These are phyloP conservation scores for Chlamydomonas sphaeroides DNA, from an alignment of 139 green algal species.

Conservation along the genomic window DNA sequence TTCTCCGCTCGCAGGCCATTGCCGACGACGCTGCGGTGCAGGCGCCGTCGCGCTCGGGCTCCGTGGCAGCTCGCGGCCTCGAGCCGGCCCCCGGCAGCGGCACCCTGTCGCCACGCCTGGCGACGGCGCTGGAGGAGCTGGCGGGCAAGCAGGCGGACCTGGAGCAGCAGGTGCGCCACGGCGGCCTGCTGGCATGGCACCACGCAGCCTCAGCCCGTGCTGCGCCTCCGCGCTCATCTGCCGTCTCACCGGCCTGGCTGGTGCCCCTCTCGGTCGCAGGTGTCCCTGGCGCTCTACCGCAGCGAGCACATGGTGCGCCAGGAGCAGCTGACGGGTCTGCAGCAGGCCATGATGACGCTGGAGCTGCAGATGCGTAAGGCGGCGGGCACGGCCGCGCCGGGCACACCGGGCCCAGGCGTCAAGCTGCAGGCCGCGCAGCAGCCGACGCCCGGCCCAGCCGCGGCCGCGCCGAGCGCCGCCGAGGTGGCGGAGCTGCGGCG, in stretches of 20 bases:
- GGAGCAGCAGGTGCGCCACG: constrained; percentile 25
- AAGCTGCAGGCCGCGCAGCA: not conserved
- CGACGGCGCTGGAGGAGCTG: constrained; percentile 27
- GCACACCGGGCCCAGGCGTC: not conserved
- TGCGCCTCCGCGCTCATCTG: too few species aligned
- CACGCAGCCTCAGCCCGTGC: too few species aligned
- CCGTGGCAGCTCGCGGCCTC: not conserved
- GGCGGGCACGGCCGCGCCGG: not conserved
- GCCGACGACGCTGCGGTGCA: not conserved
- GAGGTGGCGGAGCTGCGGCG: not conserved
- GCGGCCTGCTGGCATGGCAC: too few species aligned
- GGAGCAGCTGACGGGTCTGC: constrained; percentile 32
- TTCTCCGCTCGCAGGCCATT: not conserved
- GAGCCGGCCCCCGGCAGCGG: not conserved
- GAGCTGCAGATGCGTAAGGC: constrained; percentile 17
- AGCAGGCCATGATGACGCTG: constrained; percentile 40
- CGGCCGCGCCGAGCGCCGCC: not conserved
- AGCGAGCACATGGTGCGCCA: constrained; percentile 18
- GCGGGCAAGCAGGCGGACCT: constrained; percentile 27
- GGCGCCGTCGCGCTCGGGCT: not conserved
- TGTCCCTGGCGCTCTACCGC: constrained; percentile 35
- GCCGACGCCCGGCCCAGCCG: not conserved
- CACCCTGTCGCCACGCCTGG: constrained; percentile 6
- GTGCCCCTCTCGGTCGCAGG: not conserved
- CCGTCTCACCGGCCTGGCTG: too few species aligned